Evolutionary conservation across 2,329 filamentous ascomycete species (phyloP).

Genomic region (Curvularia eragrostidis): DNA sequence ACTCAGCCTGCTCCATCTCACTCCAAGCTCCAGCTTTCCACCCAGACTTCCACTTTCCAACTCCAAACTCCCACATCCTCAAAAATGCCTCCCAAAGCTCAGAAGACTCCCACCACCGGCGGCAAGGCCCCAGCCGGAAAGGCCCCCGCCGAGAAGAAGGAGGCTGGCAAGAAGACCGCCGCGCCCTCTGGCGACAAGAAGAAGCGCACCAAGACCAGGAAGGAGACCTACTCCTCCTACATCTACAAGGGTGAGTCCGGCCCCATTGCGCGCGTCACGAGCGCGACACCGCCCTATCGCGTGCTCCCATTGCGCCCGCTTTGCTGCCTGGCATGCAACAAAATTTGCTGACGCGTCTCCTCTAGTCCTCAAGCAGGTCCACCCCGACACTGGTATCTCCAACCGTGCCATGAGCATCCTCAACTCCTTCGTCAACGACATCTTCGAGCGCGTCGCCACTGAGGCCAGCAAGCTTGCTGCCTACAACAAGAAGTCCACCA

Average conservation of each 20-base stretch:
- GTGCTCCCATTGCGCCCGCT: neutral
- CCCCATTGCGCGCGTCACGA: conserved; percentile 17
- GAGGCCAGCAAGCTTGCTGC: conserved; percentile 99
- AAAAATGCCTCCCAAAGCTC: conserved; percentile 96
- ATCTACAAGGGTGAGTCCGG: conserved; percentile 93
- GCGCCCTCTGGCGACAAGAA: conserved; percentile 97
- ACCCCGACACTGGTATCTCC: conserved; percentile 99
- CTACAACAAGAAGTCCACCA: conserved; percentile 99
- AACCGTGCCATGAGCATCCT: conserved; percentile 99
- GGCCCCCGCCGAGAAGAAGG: conserved; percentile 96
- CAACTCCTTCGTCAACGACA: conserved; percentile 99
- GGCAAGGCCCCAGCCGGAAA: conserved; percentile 87
- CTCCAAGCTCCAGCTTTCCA: conserved; percentile 18
- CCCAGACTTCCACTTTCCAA: conserved; percentile 20
- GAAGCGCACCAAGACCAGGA: conserved; percentile 99
- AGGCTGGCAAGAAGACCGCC: conserved; percentile 98
- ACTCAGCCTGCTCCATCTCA: conserved; percentile 33
- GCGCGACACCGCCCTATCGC: conserved; percentile 8
- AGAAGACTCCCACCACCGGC: conserved; percentile 95
- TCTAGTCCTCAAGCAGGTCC: conserved; percentile 98
- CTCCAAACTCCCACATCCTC: conserved; percentile 17
- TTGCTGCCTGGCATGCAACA: conserved; percentile 4
- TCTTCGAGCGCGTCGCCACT: conserved; percentile 98
- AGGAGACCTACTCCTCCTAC: conserved; percentile 99
- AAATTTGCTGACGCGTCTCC: conserved; percentile 47